Evolutionary conservation across 2,329 filamentous ascomycete genomes (phyloP).

Genomic region (Xylariaceae sp.): DNA sequence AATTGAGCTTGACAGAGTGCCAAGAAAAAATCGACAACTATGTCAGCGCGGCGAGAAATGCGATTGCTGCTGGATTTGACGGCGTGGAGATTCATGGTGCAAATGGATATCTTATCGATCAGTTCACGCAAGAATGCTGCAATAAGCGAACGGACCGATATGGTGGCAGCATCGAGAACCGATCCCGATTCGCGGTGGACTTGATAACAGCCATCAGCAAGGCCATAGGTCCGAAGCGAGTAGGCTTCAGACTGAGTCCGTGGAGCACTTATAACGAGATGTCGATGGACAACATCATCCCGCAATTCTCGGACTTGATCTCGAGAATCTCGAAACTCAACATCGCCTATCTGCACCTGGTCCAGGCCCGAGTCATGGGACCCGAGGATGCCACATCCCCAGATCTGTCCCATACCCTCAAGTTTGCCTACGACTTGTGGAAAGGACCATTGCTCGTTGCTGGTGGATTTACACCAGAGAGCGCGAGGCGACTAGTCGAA

Average conservation of each 20-base stretch:
- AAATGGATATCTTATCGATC: conserved; percentile 56
- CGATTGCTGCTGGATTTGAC: conserved; percentile 62
- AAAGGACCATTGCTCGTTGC: conserved; percentile 29
- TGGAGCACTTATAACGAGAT: conserved; percentile 58
- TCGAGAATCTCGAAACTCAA: conserved; percentile 43
- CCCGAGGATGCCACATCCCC: conserved; percentile 35
- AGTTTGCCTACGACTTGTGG: conserved; percentile 30
- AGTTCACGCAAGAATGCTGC: conserved; percentile 39
- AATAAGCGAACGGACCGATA: conserved; percentile 17
- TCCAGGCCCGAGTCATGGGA: conserved; percentile 52
- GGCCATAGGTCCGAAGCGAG: conserved; percentile 40
- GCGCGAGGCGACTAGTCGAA: conserved; percentile 27
- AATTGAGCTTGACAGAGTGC: conserved; percentile 61
- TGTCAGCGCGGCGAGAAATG: conserved; percentile 46
- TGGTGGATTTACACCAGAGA: conserved; percentile 27
- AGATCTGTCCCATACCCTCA: background rate
- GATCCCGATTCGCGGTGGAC: conserved; percentile 42
- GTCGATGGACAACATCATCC: conserved; percentile 54
- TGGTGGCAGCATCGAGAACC: conserved; percentile 19
- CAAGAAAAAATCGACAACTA: conserved; percentile 54
- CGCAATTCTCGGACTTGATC: conserved; percentile 56
- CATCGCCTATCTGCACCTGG: conserved; percentile 55
- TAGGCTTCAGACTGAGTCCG: conserved; percentile 53
- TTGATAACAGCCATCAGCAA: conserved; percentile 33
- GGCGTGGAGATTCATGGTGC: conserved; percentile 58